Evolutionary conservation across 1,284 basidiomycete genomes (phyloP).

Genomic region (Tylopilus orsonianus): DNA sequence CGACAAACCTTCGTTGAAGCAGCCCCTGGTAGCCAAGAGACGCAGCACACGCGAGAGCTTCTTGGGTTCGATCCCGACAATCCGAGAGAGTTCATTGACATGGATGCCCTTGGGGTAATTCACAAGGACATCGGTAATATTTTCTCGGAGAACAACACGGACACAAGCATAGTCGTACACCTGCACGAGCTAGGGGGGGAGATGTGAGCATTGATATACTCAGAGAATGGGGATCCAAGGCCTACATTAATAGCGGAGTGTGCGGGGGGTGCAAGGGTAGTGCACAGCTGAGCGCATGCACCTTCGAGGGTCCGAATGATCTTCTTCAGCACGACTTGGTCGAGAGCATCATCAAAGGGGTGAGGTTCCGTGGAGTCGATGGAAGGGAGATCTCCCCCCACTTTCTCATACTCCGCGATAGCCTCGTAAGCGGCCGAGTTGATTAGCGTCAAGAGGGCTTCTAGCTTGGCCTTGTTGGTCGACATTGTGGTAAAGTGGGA

Average conservation of each 20-base stretch:
- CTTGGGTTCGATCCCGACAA: slow-evolving; percentile 25
- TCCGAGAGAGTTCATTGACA: slow-evolving; percentile 30
- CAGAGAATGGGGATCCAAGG: no score
- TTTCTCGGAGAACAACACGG: slow-evolving; percentile 27
- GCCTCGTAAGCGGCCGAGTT: slow-evolving; percentile 28
- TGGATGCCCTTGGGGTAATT: slow-evolving; percentile 33
- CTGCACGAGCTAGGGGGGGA: slow-evolving; percentile 21
- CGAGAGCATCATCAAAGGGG: slow-evolving; percentile 24
- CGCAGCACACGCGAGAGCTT: slow-evolving; percentile 37
- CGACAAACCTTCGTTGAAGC: slow-evolving; percentile 36
- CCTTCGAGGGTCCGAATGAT: slow-evolving; percentile 31
- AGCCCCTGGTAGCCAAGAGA: slow-evolving; percentile 37
- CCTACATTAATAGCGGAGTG: slow-evolving; percentile 31
- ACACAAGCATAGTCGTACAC: slow-evolving; percentile 33
- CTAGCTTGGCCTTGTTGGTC: slow-evolving; percentile 24
- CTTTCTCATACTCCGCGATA: slow-evolving; percentile 28
- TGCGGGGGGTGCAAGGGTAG: slow-evolving; percentile 31
- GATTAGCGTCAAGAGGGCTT: slow-evolving; percentile 27
- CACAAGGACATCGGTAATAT: slow-evolving; percentile 32
- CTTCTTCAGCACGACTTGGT: slow-evolving; percentile 25
- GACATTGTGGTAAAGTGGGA: slow-evolving; percentile 14
- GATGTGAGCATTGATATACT: not conserved
- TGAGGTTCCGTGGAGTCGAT: slow-evolving; percentile 26
- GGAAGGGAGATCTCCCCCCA: slow-evolving; percentile 23
- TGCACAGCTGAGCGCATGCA: slow-evolving; percentile 30